phyloP scores from a whole-genome alignment of 768 basidiomycete species.

The Tubosaeta sp. region DNA sequence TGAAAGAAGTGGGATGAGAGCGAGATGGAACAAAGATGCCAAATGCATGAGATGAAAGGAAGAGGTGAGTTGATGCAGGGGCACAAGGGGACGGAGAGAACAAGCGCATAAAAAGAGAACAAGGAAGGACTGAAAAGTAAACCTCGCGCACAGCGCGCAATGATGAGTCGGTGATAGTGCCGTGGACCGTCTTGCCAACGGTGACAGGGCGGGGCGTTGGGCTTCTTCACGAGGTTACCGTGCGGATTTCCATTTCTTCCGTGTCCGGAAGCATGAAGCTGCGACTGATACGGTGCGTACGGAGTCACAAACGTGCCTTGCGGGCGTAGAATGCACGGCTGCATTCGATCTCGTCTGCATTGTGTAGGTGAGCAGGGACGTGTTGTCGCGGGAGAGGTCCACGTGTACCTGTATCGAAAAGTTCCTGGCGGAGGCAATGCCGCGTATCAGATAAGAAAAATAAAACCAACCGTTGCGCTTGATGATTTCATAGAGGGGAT shows the following conservation, averaged over 20 bases:
- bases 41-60: slow-evolving; percentile 4
- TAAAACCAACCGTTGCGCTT: not conserved
- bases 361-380: not conserved
- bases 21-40: not conserved
- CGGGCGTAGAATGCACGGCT: not conserved
- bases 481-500: too few relatives aligned
- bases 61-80: not conserved
- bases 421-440: not conserved
- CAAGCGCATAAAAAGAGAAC: not conserved
- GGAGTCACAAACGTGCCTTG: slow-evolving; percentile 3
- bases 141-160: slow-evolving; percentile 4
- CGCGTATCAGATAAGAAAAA: not conserved
- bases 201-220: slow-evolving; percentile 17
- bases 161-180: not conserved
- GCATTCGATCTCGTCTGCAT: not conserved
- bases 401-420: not conserved
- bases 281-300: not conserved
- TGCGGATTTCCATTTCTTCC: slow-evolving; percentile 10
- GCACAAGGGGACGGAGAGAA: not conserved
- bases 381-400: not conserved
- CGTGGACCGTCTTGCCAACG: not conserved
- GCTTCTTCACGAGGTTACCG: slow-evolving; percentile 15
- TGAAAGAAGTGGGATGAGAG: slow-evolving; percentile 10
- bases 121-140: not conserved
- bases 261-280: not conserved